A percentile compares a stretch with the other conserved stretches of the same genome.
Conservation (phyloP, 352 stramenopile genomes). For the Pythium phragmitis region DNA sequence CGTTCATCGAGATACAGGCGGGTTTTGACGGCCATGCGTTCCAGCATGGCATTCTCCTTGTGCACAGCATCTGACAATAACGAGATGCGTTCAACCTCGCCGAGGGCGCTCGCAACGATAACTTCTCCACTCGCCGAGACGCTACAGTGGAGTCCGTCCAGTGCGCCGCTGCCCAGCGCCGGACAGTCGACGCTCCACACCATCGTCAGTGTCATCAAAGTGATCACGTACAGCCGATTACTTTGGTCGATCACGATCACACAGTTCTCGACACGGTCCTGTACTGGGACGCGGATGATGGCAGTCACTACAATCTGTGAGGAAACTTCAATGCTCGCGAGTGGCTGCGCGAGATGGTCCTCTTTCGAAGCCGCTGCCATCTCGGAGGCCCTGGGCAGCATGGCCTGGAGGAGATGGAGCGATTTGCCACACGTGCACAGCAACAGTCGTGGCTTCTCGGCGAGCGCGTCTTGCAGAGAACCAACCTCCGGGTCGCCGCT, state of each 20-base stretch:
- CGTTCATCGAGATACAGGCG: conserved; percentile 41
- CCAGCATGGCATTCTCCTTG: conserved; percentile 58
- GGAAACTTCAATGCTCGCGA: conserved; percentile 52
- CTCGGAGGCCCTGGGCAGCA: conserved; percentile 52
- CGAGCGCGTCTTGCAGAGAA: conserved; percentile 28
- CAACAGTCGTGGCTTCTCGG: conserved; percentile 48
- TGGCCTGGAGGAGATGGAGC: conserved; percentile 52
- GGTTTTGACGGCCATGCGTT: conserved; percentile 54
- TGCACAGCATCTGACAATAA: conserved; percentile 52
- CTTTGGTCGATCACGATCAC: conserved; percentile 70
- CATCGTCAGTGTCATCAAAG: conserved; percentile 48
- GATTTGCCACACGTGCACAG: conserved; percentile 57
- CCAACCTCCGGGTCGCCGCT: conserved; percentile 23
- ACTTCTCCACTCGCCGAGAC: conserved; percentile 57
- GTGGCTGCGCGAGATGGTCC: conserved; percentile 36
- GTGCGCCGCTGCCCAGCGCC: conserved; percentile 27
- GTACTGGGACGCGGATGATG: conserved; percentile 55
- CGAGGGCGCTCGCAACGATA: conserved; percentile 55
- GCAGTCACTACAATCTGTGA: conserved; percentile 42
- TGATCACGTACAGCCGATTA: conserved; percentile 63
- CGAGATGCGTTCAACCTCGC: conserved; percentile 67
- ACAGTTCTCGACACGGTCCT: conserved; percentile 56
- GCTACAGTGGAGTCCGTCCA: conserved; percentile 43
- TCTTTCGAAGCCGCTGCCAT: conserved; percentile 55
- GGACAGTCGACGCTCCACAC: conserved; percentile 51